phyloP scores from a whole-genome alignment of 169 alveolate species.

The Plasmodium adleri region DNA sequence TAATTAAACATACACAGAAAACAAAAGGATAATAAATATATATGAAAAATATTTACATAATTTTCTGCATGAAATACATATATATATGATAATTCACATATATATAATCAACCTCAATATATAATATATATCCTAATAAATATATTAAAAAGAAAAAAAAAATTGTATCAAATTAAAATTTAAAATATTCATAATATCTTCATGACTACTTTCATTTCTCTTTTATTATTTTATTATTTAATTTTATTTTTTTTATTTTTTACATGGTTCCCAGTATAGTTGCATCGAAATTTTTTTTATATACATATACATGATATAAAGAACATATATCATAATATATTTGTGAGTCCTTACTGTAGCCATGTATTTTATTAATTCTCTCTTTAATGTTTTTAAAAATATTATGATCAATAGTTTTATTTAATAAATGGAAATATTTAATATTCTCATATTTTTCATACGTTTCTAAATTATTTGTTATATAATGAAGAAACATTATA shows the following conservation, averaged over 20 bases:
- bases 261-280: constrained; percentile 48
- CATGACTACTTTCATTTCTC: neutral
- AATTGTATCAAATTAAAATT: no score
- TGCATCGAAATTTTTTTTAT: constrained; percentile 62
- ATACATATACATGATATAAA: constrained; percentile 64
- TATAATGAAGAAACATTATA: constrained; percentile 55
- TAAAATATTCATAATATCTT: no score
- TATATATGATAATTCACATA: no score
- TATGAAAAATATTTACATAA: no score
- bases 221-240: neutral
- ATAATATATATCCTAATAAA: no score
- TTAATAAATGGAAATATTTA: constrained; percentile 43
- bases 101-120: no score
- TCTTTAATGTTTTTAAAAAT: constrained; percentile 50
- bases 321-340: constrained; percentile 64
- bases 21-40: no score
- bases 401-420: constrained; percentile 51
- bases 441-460: constrained; percentile 51
- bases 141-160: no score
- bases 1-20: no score
- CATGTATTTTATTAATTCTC: constrained; percentile 67
- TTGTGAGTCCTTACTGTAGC: constrained; percentile 33
- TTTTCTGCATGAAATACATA: no score
- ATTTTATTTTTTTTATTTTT: neutral
- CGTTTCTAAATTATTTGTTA: constrained; percentile 60